Evolutionary conservation across 345 rosid species (phyloP).

Genomic region (Linum trigynum): DNA sequence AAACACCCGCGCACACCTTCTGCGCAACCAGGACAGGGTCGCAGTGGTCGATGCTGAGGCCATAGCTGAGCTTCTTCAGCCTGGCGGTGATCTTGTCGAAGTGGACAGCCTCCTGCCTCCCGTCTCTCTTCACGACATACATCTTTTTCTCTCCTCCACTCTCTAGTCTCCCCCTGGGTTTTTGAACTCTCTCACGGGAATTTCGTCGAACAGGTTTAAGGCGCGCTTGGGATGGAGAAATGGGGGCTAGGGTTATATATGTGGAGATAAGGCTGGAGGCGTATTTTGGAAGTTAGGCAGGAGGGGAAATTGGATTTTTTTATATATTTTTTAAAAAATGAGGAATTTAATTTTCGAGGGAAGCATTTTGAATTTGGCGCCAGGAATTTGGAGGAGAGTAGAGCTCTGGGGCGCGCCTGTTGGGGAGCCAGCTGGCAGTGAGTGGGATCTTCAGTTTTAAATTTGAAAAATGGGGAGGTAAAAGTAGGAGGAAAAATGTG

Average conservation of each 20-base stretch:
- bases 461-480: no score
- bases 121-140: constrained; percentile 95
- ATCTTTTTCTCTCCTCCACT: constrained; percentile 19
- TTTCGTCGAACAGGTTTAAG: constrained; percentile 1
- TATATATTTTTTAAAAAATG: no score
- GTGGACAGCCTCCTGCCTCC: constrained; percentile 81
- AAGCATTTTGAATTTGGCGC: no score
- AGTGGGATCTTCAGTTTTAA: no score
- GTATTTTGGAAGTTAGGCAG: no score
- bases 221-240: not conserved
- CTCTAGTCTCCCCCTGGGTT: not conserved
- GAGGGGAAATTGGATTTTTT: no score
- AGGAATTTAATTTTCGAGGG: no score
- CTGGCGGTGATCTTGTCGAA: constrained; percentile 96
- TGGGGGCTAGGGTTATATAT: not conserved
- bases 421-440: no score
- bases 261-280: no score
- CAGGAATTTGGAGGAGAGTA: no score
- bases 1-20: constrained; percentile 98
- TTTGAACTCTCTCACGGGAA: not conserved
- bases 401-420: no score
- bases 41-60: constrained; percentile 84
- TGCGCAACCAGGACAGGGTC: constrained; percentile 93
- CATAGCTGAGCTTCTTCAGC: constrained; percentile 88
- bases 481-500: no score